Evolutionary conservation across 2,329 filamentous ascomycete species (phyloP), one percentile per base, ranked within the genome.

Genomic region (Phialocephala sp.): DNA sequence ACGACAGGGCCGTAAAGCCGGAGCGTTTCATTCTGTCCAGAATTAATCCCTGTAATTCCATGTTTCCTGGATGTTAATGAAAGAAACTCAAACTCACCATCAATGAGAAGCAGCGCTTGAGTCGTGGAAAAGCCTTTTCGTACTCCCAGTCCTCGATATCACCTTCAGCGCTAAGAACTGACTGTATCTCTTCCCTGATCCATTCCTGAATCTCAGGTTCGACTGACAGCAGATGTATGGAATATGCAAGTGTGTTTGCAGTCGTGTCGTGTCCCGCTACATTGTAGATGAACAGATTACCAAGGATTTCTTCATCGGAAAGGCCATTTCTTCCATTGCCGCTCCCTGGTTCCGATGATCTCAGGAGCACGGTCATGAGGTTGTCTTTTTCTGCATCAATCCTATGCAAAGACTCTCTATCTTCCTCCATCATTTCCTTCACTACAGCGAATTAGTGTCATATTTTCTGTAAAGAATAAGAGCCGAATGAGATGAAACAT

Each of bases 1-100:
- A 37, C 18, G 35, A 86, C 81, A 0, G 85, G 84, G 4, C 83
- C 82, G 20, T 85, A 76, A 15, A 87, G 72, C 37, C 85, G 82
- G n/a, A 87, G 79, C 55, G 83, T 81, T 68, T 83, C 81, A 35
- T 76, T 73, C 65, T 69, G 22, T 14, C 4, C 14, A 39, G 11
- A 43, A 22, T 50, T 22, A 50, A 14, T 36, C 4, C 20, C 22
- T 15, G 15, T 32, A 27, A 32, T 6, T 32, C 6, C 6, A 32
- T 32, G 6, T 32, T 27, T 32, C 22, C 18, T 27, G 18, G 8
- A 18, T n/a, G 2, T 37, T 37, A 12, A 58, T 14, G 2, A 1
- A 20, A 20, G n/a, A 43, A 8, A 35, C 18, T 4, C 18, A 15
- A 6, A 41, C 62, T 36, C 62, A 73, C 72, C 74, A 83, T 67